A percentile compares a stretch with the other conserved stretches of the same genome.
phyloP scores from a whole-genome alignment of 805 yeast genomes.

The Priceomyces haplophilus region DNA sequence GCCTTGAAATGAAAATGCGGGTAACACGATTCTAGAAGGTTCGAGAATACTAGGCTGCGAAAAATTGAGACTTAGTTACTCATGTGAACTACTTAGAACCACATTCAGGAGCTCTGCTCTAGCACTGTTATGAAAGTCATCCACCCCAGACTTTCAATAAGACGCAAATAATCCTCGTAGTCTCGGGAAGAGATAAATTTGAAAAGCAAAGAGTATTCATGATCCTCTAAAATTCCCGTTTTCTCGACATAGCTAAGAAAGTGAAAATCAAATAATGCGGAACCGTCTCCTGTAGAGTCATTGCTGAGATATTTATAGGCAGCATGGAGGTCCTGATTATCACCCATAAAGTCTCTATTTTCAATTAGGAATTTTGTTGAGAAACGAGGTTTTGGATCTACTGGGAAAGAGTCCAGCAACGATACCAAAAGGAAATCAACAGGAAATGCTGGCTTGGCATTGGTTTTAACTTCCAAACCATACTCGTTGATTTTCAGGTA shows the following conservation, averaged over 20 bases:
- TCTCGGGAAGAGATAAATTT: constrained; percentile 44
- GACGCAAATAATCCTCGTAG: constrained; percentile 44
- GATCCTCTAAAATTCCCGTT: constrained; percentile 53
- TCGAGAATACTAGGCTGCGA: constrained; percentile 9
- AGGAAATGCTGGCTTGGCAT: constrained; percentile 90
- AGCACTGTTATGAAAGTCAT: constrained; percentile 62
- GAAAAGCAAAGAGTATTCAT: constrained; percentile 52
- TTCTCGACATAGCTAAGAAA: constrained; percentile 56
- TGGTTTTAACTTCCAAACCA: constrained; percentile 78
- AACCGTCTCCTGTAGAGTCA: constrained; percentile 24
- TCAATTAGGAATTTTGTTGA: constrained; percentile 65
- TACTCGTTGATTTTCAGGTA: constrained; percentile 85
- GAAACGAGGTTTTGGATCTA: constrained; percentile 53
- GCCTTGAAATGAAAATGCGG: constrained; percentile 5
- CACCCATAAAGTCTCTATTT: constrained; percentile 73
- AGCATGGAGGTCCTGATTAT: constrained; percentile 61
- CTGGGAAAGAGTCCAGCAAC: constrained; percentile 90
- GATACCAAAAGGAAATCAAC: constrained; percentile 87
- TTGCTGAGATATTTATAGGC: constrained; percentile 50
- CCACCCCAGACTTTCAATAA: constrained; percentile 75
- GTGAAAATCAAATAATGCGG: constrained; percentile 68
- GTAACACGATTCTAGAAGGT: constrained; percentile 8
- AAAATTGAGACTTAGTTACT: neutral
- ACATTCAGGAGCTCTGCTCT: constrained; percentile 28
- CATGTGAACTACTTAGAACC: no score